Conservation (phyloP, 345 rosid species). For the Streptanthus diversifolius region DNA sequence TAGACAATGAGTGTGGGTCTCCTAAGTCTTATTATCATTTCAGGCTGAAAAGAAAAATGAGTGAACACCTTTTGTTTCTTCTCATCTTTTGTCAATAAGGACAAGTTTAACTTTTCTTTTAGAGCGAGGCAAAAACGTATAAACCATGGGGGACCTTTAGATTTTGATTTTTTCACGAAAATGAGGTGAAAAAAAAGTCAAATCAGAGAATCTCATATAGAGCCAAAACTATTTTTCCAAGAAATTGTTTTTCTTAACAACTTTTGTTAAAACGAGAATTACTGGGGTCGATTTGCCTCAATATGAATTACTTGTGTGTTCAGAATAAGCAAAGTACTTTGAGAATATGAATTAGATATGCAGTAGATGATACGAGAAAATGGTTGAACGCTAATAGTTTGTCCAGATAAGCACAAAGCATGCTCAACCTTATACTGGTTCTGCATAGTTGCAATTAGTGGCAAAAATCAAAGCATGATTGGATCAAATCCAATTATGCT, state of each 20-base stretch:
- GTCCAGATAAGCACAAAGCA: too few species aligned
- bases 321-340: too few species aligned
- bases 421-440: too few species aligned
- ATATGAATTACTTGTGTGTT: too few species aligned
- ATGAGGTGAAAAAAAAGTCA: neutral
- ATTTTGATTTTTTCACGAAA: neutral
- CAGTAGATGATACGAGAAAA: too few species aligned
- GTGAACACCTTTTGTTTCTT: neutral
- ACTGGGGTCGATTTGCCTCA: too few species aligned
- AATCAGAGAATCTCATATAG: neutral
- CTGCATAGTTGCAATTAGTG: too few species aligned
- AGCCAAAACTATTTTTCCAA: conserved; percentile 4
- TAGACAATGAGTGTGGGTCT: conserved; percentile 31
- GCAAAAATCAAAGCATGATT: too few species aligned
- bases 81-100: conserved; percentile 21
- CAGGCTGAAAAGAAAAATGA: neutral
- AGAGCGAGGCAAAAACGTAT: neutral
- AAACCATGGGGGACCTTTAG: conserved; percentile 4
- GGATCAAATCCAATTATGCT: too few species aligned
- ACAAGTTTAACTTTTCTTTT: conserved; percentile 16
- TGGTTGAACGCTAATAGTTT: too few species aligned
- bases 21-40: conserved; percentile 20
- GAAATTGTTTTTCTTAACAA: neutral
- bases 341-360: too few species aligned
- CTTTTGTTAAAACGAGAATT: neutral